These are phyloP conservation scores for Arthroderma sp. DNA, from an alignment of 2,329 filamentous ascomycete species.

Conservation along the genomic window DNA sequence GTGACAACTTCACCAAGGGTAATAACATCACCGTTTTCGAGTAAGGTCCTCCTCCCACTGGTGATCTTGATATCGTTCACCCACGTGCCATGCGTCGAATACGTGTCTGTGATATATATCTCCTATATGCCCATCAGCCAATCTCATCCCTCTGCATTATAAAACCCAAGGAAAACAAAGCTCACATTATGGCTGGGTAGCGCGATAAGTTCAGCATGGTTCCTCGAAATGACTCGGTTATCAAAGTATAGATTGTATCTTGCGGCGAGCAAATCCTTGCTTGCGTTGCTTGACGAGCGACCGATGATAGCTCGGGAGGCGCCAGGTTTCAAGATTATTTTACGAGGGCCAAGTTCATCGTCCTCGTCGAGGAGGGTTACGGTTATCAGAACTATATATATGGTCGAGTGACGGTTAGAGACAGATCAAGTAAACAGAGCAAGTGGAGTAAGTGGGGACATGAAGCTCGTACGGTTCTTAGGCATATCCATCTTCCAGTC, in stretches of 20 bases:
- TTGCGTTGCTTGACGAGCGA: constrained; percentile 28
- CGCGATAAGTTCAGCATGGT: constrained; percentile 28
- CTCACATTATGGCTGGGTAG: constrained; percentile 18
- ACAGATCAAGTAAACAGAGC: too few relatives aligned
- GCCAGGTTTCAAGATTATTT: constrained; percentile 19
- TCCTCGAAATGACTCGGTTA: constrained; percentile 35
- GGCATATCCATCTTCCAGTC: too few relatives aligned
- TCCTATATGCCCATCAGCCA: constrained; percentile 14
- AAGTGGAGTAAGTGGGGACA: too few relatives aligned
- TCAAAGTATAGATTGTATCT: constrained; percentile 33
- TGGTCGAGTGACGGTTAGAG: too few relatives aligned
- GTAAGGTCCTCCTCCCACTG: constrained; percentile 23
- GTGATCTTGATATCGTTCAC: constrained; percentile 36
- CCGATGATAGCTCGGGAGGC: constrained; percentile 24
- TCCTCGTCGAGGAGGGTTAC: constrained; percentile 18
- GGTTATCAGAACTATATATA: constrained; percentile 11
- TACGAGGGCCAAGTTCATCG: constrained; percentile 19
- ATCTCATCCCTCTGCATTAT: neutral
- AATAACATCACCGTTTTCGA: constrained; percentile 26
- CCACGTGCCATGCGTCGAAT: constrained; percentile 50
- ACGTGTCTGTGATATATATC: constrained; percentile 40
- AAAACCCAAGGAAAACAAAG: constrained; percentile 9
- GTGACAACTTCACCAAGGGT: constrained; percentile 38
- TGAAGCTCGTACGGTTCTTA: too few relatives aligned
- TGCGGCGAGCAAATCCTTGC: constrained; percentile 23